Percentiles rank a stretch among this genome's conserved stretches.
Conservation (phyloP, 345 rosid species). For the Firmiana major region DNA sequence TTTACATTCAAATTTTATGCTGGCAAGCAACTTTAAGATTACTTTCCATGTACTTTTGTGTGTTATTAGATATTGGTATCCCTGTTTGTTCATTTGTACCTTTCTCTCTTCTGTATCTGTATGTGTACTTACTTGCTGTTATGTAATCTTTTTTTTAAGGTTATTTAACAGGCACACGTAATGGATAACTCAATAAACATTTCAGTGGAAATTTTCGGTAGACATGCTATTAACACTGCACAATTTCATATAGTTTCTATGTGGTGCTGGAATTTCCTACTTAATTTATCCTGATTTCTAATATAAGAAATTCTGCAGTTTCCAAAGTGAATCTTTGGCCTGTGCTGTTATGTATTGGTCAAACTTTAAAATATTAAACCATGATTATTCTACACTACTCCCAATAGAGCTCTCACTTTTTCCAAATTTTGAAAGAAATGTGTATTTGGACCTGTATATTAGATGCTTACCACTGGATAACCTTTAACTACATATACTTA, state of each 20-base stretch:
- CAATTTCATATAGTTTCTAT: neutral
- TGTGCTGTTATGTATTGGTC: too few relatives aligned
- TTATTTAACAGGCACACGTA: neutral
- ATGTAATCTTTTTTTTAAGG: too few relatives aligned
- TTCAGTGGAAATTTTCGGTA: neutral
- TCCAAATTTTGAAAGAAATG: neutral
- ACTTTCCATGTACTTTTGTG: neutral
- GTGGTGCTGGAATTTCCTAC: neutral
- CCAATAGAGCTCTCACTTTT: neutral
- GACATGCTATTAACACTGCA: neutral
- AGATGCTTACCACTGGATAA: neutral
- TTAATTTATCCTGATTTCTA: neutral
- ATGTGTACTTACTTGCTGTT: neutral
- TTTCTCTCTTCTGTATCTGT: neutral
- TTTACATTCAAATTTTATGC: conserved; percentile 14
- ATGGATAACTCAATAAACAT: neutral
- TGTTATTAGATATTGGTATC: neutral
- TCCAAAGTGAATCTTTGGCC: neutral
- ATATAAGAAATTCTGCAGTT: neutral
- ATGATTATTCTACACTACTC: neutral
- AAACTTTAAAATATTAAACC: too few relatives aligned
- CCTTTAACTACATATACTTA: neutral
- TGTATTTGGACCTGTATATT: neutral
- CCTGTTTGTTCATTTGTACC: neutral
- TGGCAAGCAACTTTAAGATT: neutral